Base-by-base conservation (phyloP, 371 early-diverging fungal genomes). In the Cladochytrium tenue region DNA sequence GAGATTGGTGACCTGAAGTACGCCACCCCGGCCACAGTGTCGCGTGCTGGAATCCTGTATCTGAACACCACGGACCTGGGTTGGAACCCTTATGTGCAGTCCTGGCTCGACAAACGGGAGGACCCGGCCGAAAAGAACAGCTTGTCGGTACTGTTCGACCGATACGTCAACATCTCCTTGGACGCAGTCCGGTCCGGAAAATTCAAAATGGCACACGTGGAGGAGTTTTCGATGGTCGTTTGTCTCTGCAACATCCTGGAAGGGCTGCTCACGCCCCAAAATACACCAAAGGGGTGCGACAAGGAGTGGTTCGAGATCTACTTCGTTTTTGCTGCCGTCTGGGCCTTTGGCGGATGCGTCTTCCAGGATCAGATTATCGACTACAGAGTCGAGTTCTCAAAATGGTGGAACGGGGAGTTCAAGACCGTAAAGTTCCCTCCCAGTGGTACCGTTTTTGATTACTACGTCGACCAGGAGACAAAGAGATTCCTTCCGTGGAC, bases 1-100 rank as follows among this genome's bases (percentile, higher is more conserved):
- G 88, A 87, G 66, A 85, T 86, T 62, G 81, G 79, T 3, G 80
- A 82, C 64, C 69, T 88, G 50, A 84, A 84, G 65, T 81, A 88
- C 53, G 84, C 87, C 26, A 89, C 89, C 10, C 88, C 88, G 4
- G 89, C 89, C 53, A 88, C 89, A 0, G 84, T 89, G n/a, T 87
- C 88, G 13, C 78, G 89, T 34, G 86, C 88, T n/a, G 88, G 88
- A 75, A 86, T 88, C 64, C 61, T 87, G 43, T 87, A 86, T 64
- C 63, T 87, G 17, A 87, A 83, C 65, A 75, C 78, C 13, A 79
- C 83, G 20, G 88, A 87, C 69, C 62, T 87, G 13, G 86, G 88
- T 0, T 86, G 85, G 86, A 82, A 81, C 58, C 86, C 88, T 17
- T 83, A 77, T 62, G 84, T 87, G 3, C 86, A 87, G 65, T 81